Evolutionary conservation across 139 green algal species (phyloP).

Genomic region (Micractinium conductrix): DNA sequence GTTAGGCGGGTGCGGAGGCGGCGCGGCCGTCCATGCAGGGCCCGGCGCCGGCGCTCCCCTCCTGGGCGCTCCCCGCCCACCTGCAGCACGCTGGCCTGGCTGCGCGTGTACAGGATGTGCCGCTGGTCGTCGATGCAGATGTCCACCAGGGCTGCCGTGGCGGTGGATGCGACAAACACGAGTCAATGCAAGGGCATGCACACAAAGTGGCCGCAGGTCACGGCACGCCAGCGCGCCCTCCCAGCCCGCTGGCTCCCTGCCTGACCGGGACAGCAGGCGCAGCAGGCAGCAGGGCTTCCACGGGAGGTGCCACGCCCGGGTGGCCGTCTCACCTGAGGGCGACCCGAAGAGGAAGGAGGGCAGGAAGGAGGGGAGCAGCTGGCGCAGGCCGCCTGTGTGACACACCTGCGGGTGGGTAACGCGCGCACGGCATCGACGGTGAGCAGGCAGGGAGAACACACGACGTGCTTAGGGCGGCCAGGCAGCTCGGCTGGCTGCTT

Average conservation of each 20-base stretch:
- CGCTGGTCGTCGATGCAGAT: constrained; percentile 83
- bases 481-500: background rate
- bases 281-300: no score
- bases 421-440: no score
- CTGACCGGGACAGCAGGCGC: no score
- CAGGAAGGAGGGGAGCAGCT: constrained; percentile 73
- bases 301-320: no score
- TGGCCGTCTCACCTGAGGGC: constrained; percentile 23
- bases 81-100: constrained; percentile 65
- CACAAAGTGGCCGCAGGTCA: no score
- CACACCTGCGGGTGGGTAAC: constrained; percentile 40
- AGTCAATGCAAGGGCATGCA: no score
- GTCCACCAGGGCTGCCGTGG: constrained; percentile 64
- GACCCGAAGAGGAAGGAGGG: constrained; percentile 68
- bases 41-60: background rate
- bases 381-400: constrained; percentile 65
- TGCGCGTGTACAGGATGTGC: constrained; percentile 86
- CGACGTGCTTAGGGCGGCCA: background rate
- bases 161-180: no score
- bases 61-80: constrained; percentile 19
- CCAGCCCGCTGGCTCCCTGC: no score
- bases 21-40: no score
- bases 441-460: background rate
- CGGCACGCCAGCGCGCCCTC: no score
- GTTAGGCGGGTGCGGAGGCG: no score